Conservation (phyloP, 306 rosid genomes). For the Glycine soja region DNA sequence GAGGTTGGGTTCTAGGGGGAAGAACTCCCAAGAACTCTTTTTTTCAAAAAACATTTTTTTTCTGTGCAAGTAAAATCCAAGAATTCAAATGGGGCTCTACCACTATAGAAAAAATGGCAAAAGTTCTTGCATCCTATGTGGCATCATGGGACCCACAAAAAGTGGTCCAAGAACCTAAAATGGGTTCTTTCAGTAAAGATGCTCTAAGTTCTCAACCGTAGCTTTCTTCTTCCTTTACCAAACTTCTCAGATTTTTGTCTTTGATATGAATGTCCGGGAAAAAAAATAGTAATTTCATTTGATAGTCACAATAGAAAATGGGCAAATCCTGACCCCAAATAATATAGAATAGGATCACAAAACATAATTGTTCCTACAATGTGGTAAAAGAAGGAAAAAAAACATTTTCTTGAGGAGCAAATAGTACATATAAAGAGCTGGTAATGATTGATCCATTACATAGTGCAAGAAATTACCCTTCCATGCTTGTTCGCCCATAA, state of each 20-base stretch:
- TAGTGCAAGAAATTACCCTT: slow-evolving; percentile 70
- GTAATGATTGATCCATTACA: slow-evolving; percentile 16
- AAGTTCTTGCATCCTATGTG: too few species aligned
- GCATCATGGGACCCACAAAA: too few species aligned
- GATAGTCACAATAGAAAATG: slow-evolving; percentile 31
- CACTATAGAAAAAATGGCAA: too few species aligned
- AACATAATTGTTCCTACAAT: not conserved
- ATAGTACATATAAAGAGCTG: slow-evolving; percentile 1
- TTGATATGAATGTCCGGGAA: slow-evolving; percentile 3
- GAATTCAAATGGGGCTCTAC: too few species aligned
- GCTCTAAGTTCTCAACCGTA: not conserved
- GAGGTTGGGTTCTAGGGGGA: too few species aligned
- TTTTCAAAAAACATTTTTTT: too few species aligned
- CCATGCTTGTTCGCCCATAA: slow-evolving; percentile 77
- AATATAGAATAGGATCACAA: slow-evolving; percentile 18
- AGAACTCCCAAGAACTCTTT: too few species aligned
- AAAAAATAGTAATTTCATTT: not conserved
- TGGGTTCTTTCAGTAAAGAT: too few species aligned
- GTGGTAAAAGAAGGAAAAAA: too few species aligned
- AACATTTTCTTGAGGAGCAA: not conserved
- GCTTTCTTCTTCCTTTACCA: slow-evolving; percentile 8
- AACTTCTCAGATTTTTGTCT: slow-evolving; percentile 25
- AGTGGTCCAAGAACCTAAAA: too few species aligned
- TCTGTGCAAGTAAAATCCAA: too few species aligned
- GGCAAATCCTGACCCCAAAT: slow-evolving; percentile 31